Evolutionary conservation across 2,329 filamentous ascomycete species (phyloP).

Genomic region (Hymenoscyphus repandus): DNA sequence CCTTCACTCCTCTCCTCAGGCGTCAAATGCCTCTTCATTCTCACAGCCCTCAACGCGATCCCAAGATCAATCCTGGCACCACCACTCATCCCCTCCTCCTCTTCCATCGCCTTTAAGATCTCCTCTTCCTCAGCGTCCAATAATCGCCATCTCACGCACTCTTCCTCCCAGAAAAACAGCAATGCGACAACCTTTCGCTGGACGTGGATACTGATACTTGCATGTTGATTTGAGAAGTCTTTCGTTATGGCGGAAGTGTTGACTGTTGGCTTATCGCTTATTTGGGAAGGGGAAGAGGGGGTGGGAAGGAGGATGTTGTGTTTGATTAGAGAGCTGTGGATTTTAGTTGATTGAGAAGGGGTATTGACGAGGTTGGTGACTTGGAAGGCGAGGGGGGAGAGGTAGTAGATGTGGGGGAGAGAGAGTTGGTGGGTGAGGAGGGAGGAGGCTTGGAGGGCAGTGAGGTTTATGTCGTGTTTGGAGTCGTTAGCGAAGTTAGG

Average conservation of each 20-base stretch:
- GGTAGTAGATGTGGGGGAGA: conserved; percentile 10
- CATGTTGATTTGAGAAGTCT: conserved; percentile 22
- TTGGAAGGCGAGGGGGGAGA: conserved; percentile 13
- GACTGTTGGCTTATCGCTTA: conserved; percentile 7
- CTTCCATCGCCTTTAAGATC: conserved; percentile 9
- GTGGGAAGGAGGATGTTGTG: conserved; percentile 9
- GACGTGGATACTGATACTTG: conserved; percentile 19
- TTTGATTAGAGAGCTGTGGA: conserved; percentile 17
- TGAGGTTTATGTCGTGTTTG: conserved; percentile 17
- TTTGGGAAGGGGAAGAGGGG: background rate
- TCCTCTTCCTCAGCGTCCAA: conserved; percentile 21
- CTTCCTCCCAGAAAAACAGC: conserved; percentile 30
- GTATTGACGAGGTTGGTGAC: conserved; percentile 11
- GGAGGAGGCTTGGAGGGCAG: conserved; percentile 14
- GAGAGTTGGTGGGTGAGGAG: conserved; percentile 18
- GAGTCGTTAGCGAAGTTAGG: conserved; percentile 17
- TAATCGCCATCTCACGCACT: conserved; percentile 22
- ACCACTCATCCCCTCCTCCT: background rate
- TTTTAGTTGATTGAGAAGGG: conserved; percentile 7
- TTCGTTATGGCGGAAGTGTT: conserved; percentile 17
- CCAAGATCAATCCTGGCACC: background rate
- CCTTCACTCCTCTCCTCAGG: background rate
- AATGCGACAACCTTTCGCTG: conserved; percentile 26
- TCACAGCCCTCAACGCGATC: background rate
- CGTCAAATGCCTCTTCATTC: background rate